Conservation (phyloP, 805 yeast species). For the Millerozyma miso region DNA sequence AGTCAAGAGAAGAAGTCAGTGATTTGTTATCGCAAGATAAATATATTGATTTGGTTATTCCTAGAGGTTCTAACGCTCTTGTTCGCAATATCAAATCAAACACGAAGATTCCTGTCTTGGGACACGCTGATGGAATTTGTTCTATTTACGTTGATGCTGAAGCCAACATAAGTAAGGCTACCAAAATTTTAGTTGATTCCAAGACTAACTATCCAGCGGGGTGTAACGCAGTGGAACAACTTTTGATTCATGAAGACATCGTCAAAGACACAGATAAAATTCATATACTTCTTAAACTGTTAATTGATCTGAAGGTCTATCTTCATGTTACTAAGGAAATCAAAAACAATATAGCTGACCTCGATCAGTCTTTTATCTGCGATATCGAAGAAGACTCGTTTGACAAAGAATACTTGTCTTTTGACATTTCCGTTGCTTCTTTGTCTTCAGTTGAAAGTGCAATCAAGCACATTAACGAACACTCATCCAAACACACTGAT, state of each 20-base stretch:
- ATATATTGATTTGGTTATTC: slow-evolving; percentile 91
- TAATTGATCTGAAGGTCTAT: slow-evolving; percentile 66
- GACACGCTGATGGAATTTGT: slow-evolving; percentile 98
- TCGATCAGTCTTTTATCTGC: slow-evolving; percentile 27
- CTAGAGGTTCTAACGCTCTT: slow-evolving; percentile 93
- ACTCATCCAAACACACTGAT: slow-evolving; percentile 96
- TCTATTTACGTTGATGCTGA: slow-evolving; percentile 76
- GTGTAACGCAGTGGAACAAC: slow-evolving; percentile 94
- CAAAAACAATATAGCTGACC: slow-evolving; percentile 21
- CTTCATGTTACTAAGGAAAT: slow-evolving; percentile 61
- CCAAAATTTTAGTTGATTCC: slow-evolving; percentile 72
- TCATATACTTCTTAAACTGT: slow-evolving; percentile 28
- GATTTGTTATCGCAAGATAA: slow-evolving; percentile 80
- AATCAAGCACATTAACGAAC: slow-evolving; percentile 78
- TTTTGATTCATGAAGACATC: slow-evolving; percentile 54
- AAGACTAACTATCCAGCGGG: slow-evolving; percentile 98
- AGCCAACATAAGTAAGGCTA: slow-evolving; percentile 76
- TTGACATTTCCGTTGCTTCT: slow-evolving; percentile 73
- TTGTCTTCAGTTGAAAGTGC: slow-evolving; percentile 64
- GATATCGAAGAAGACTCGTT: slow-evolving; percentile 67
- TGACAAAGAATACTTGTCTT: slow-evolving; percentile 75
- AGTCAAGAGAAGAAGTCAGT: slow-evolving; percentile 85
- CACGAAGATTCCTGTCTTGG: slow-evolving; percentile 94
- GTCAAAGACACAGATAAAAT: slow-evolving; percentile 22
- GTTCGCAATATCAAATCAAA: slow-evolving; percentile 80